Conservation (phyloP, 306 rosid genomes). For the Trifolium dubium region DNA sequence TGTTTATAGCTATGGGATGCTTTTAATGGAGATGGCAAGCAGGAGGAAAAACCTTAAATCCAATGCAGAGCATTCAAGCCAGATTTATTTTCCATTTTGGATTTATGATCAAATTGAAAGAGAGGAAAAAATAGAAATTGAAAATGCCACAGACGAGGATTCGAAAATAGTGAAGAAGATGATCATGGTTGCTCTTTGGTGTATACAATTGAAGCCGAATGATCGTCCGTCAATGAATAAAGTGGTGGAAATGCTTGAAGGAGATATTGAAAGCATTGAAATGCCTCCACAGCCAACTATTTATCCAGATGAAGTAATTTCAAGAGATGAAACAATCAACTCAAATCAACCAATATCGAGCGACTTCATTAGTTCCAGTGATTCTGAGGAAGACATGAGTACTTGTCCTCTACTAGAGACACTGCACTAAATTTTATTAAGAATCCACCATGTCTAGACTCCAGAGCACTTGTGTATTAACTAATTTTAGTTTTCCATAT, state of each 20-base stretch:
- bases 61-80: no score
- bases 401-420: background rate
- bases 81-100: no score
- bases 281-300: no score
- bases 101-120: background rate
- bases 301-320: no score
- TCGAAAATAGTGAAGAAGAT: slow-evolving; percentile 24
- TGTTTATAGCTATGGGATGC: no score
- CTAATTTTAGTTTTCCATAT: background rate
- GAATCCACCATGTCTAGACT: background rate
- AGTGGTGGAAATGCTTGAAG: slow-evolving; percentile 44
- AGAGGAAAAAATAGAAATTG: background rate
- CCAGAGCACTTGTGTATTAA: background rate
- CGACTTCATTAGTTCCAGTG: background rate
- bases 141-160: background rate
- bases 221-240: slow-evolving; percentile 48
- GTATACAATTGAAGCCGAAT: slow-evolving; percentile 42
- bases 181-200: slow-evolving; percentile 44
- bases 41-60: no score
- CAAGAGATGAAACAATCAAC: no score
- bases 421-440: no score
- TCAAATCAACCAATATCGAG: background rate
- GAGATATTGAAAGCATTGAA: background rate
- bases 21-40: no score
- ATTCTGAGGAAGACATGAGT: background rate